These are phyloP conservation scores for Geotrichum klebahnii DNA, from an alignment of 1,139 yeast genomes.

Conservation along the genomic window DNA sequence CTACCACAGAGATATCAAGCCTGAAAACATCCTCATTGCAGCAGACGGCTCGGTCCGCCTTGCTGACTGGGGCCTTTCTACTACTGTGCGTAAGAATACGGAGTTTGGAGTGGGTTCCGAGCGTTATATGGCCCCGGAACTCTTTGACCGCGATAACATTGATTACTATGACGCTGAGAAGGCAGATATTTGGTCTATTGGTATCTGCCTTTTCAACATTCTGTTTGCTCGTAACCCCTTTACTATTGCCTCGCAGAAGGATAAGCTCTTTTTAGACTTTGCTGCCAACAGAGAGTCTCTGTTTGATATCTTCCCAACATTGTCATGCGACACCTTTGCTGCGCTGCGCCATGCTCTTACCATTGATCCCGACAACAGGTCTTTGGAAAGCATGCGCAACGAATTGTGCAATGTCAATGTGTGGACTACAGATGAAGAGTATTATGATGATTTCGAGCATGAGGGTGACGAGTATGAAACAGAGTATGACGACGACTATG, in stretches of 20 bases:
- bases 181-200: conserved; percentile 91
- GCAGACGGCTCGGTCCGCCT: conserved; percentile 67
- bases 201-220: conserved; percentile 77
- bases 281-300: conserved; percentile 84
- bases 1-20: conserved; percentile 84
- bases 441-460: conserved; percentile 46
- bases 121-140: conserved; percentile 96
- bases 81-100: conserved; percentile 56
- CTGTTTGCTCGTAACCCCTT: conserved; percentile 92
- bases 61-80: conserved; percentile 91
- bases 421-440: conserved; percentile 83
- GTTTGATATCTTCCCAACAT: conserved; percentile 85
- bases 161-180: conserved; percentile 76
- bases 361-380: conserved; percentile 83
- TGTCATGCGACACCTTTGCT: conserved; percentile 81
- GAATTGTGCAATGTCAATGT: conserved; percentile 59
- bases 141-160: conserved; percentile 49
- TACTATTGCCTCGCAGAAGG: conserved; percentile 72
- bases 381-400: conserved; percentile 53
- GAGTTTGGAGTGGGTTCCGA: conserved; percentile 94
- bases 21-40: conserved; percentile 77
- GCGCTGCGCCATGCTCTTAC: conserved; percentile 75
- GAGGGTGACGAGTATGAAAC: conserved; percentile 5
- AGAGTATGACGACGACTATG: conserved; percentile 4
- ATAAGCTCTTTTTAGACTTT: conserved; percentile 81